Base-by-base conservation (phyloP, 371 early-diverging fungal species). In the Zopfochytrium polystomum region DNA sequence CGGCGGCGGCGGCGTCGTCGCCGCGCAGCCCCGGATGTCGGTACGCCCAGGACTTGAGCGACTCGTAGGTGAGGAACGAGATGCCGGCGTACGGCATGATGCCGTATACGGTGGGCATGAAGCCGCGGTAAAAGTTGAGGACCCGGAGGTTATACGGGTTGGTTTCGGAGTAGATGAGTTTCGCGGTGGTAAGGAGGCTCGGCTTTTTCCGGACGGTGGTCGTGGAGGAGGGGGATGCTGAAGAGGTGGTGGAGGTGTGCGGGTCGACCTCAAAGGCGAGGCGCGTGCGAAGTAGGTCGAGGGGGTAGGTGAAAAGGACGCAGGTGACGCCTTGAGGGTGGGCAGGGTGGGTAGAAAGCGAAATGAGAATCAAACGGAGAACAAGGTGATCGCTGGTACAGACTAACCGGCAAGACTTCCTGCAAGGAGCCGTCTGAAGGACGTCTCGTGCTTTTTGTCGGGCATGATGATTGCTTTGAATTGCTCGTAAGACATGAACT, bases 1-100 rank as follows among this genome's bases (percentile, higher is more conserved):
- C n/a, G n/a, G n/a, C n/a, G n/a, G n/a, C n/a, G n/a, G n/a, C n/a
- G n/a, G n/a, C 58, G 58, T 1, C 35, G 31, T 3, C 44, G 38
- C 7, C 34, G 13, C 4, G 9, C 18, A 0, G 7, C 32, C 7
- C 18, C 20, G 6, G 31, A 6, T 30, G 18, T 30, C 31, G 18
- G 9, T 1, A 15, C 22, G 60, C 65, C 57, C 58, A 56, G 22
- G 18, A 18, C 60, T 73, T 73, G 20, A 77, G 30, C 5, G 54
- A 57, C 55, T 77, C 77, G 60, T 77, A 77, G 43, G 66, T 55
- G 50, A 70, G 43, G 62, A 77, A 77, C 13, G 69, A 68, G 2
- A 90, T 91, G 18, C 98, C 98, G 6, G 95, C 96, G 62, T 98
- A 98, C 2, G 97, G 98, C 2, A 96, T 76, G 80, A 96, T 96